These are phyloP conservation scores for Lentinula sp. DNA, from an alignment of 768 basidiomycete genomes.

Conservation along the genomic window DNA sequence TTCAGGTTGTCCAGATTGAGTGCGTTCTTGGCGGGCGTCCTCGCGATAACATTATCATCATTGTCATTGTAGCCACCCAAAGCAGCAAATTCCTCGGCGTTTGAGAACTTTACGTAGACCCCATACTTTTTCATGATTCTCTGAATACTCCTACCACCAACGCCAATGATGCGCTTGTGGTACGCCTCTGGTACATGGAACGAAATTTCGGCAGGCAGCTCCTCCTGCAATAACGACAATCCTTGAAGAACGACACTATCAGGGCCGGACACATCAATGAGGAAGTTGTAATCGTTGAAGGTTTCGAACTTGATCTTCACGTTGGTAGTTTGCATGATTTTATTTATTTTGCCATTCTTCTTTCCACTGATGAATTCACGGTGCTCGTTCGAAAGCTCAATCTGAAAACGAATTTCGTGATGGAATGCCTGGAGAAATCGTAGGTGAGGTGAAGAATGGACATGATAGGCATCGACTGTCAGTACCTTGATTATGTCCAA, in stretches of 20 bases:
- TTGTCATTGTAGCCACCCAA: slow-evolving; percentile 95
- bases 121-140: slow-evolving; percentile 99
- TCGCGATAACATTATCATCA: slow-evolving; percentile 97
- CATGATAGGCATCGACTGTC: not conserved
- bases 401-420: slow-evolving; percentile 97
- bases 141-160: slow-evolving; percentile 96
- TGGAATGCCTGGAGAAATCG: slow-evolving; percentile 65
- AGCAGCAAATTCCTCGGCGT: slow-evolving; percentile 93
- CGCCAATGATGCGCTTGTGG: slow-evolving; percentile 98
- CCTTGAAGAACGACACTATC: slow-evolving; percentile 85
- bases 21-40: slow-evolving; percentile 96
- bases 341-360: slow-evolving; percentile 99
- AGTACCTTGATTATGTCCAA: slow-evolving; percentile 85
- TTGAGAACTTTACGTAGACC: slow-evolving; percentile 99
- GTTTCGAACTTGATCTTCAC: slow-evolving; percentile 99
- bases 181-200: slow-evolving; percentile 98
- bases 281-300: slow-evolving; percentile 92
- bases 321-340: slow-evolving; percentile 96
- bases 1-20: slow-evolving; percentile 93
- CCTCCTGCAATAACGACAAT: slow-evolving; percentile 86
- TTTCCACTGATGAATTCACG: slow-evolving; percentile 98
- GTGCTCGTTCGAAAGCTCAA: slow-evolving; percentile 96
- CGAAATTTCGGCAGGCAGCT: slow-evolving; percentile 96
- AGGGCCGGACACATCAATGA: slow-evolving; percentile 85
- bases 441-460: slow-evolving; percentile 5